Percentiles rank a stretch among this genome's conserved stretches.
Evolutionary conservation across 306 rosid species (phyloP).

Genomic region (Lathyrus aphaca): DNA sequence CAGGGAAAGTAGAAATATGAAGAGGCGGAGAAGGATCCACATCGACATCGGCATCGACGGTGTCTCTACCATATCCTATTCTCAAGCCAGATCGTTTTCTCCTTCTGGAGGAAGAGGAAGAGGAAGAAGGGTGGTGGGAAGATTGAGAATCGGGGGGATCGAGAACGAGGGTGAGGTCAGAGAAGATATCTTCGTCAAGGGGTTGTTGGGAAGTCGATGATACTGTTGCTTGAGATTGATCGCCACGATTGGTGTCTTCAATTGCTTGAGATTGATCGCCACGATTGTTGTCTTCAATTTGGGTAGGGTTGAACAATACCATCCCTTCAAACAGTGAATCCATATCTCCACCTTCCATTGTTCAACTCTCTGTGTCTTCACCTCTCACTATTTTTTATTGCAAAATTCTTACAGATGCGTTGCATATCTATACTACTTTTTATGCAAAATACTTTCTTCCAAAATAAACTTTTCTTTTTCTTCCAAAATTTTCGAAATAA

Average conservation of each 20-base stretch:
- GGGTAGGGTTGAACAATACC: constrained; percentile 60
- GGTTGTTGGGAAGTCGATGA: constrained; percentile 56
- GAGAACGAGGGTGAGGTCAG: constrained; percentile 67
- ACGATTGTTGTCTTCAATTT: constrained; percentile 38
- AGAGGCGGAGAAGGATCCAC: constrained; percentile 17
- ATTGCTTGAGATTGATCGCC: constrained; percentile 2
- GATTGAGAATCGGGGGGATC: constrained; percentile 39
- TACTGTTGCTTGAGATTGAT: constrained; percentile 30
- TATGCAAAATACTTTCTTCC: too few relatives aligned
- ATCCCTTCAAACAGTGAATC: constrained; percentile 87
- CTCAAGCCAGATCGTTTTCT: constrained; percentile 71
- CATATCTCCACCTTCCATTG: too few relatives aligned
- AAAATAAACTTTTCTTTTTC: too few relatives aligned
- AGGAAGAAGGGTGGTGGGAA: neutral
- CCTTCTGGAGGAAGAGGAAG: constrained; percentile 41
- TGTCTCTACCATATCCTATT: constrained; percentile 71
- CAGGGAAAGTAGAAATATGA: neutral
- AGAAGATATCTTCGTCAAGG: constrained; percentile 83
- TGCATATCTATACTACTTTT: too few relatives aligned
- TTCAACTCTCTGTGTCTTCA: too few relatives aligned
- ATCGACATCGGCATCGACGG: neutral
- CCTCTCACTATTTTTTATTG: too few relatives aligned
- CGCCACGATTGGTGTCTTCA: neutral
- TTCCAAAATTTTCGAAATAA: too few relatives aligned
- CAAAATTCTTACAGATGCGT: too few relatives aligned